phyloP scores from a whole-genome alignment of 2,329 filamentous ascomycete genomes.

The Xylaria sp. region DNA sequence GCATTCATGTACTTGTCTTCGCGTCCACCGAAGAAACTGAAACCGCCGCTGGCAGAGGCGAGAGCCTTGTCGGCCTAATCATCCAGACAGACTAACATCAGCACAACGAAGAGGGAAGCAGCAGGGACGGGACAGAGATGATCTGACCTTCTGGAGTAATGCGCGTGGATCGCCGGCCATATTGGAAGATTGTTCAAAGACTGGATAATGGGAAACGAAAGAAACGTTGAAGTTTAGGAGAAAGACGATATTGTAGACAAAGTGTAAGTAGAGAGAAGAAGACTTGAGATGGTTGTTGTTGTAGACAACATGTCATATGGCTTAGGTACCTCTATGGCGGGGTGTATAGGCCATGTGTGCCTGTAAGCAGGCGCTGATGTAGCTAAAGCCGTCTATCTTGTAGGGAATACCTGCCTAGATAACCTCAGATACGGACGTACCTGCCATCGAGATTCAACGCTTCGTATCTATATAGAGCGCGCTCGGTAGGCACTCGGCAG shows the following conservation, averaged over 20 bases:
- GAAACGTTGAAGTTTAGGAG: slow-evolving; percentile 5
- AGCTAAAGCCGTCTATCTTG: too few relatives aligned
- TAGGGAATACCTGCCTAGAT: not conserved
- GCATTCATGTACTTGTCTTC: slow-evolving; percentile 88
- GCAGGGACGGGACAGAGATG: slow-evolving; percentile 26
- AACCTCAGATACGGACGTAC: not conserved
- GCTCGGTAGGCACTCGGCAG: too few relatives aligned
- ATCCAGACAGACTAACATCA: slow-evolving; percentile 15
- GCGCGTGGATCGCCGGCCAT: slow-evolving; percentile 76
- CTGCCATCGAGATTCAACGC: too few relatives aligned
- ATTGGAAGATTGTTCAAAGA: slow-evolving; percentile 22
- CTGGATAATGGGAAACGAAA: not conserved
- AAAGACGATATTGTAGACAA: slow-evolving; percentile 5
- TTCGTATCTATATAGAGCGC: too few relatives aligned
- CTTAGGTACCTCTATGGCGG: slow-evolving; percentile 1
- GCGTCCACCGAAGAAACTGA: slow-evolving; percentile 81
- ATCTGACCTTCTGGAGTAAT: slow-evolving; percentile 67
- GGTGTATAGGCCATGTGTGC: not conserved
- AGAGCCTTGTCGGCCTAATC: slow-evolving; percentile 79
- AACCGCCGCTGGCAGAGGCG: slow-evolving; percentile 68
- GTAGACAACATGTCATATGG: slow-evolving; percentile 1
- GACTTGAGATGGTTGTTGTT: not conserved
- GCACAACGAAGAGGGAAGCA: slow-evolving; percentile 16
- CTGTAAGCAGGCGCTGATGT: not conserved
- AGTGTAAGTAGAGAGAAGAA: slow-evolving; percentile 5